Conservation (phyloP, 441 rosid species). For the Adansonia madagascariensis region DNA sequence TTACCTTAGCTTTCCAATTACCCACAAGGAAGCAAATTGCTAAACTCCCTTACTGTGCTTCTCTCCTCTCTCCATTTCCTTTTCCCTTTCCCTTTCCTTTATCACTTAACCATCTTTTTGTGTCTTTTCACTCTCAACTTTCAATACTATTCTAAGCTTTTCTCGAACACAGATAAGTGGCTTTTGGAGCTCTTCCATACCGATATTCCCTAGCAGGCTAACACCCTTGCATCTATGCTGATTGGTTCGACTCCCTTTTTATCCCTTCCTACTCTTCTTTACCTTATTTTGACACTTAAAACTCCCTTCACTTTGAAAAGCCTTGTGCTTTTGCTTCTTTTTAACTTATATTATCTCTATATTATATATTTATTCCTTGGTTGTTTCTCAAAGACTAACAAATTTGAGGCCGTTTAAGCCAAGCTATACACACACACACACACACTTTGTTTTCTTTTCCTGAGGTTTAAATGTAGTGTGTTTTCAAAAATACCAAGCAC, state of each 20-base stretch:
- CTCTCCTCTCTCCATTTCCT: slow-evolving; percentile 25
- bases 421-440: neutral
- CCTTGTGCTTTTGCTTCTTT: neutral
- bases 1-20: slow-evolving; percentile 35
- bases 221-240: slow-evolving; percentile 16
- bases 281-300: neutral
- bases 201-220: neutral
- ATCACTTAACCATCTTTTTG: slow-evolving; percentile 28
- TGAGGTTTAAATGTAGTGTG: neutral
- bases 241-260: slow-evolving; percentile 27
- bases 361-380: neutral
- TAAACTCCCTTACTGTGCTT: slow-evolving; percentile 23
- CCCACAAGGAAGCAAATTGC: slow-evolving; percentile 27
- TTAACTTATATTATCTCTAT: neutral
- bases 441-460: slow-evolving; percentile 9
- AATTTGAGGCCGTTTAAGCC: slow-evolving; percentile 11
- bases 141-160: slow-evolving; percentile 15
- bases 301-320: slow-evolving; percentile 6
- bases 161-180: slow-evolving; percentile 18
- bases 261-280: slow-evolving; percentile 12
- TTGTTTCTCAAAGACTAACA: slow-evolving; percentile 21
- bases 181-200: slow-evolving; percentile 38
- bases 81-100: slow-evolving; percentile 24
- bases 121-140: neutral
- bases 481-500: neutral